A percentile compares a stretch with the other conserved stretches of the same genome.
Conservation (phyloP, 495 filamentous ascomycete species). For the Daldinia childiae region DNA sequence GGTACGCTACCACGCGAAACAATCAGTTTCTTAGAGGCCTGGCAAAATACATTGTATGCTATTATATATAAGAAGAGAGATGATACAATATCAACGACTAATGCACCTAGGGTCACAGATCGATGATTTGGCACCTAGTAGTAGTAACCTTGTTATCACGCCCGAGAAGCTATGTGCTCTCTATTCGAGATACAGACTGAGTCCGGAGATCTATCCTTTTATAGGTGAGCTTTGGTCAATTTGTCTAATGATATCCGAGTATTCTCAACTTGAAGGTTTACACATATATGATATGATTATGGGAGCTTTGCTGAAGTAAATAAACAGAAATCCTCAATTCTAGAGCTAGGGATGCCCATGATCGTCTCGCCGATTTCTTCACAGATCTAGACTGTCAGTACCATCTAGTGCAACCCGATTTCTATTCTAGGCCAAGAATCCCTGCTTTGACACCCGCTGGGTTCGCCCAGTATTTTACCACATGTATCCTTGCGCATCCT, state of each 20-base stretch:
- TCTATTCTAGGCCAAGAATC: conserved; percentile 68
- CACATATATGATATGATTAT: not conserved
- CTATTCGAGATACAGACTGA: conserved; percentile 71
- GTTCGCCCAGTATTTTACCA: conserved; percentile 80
- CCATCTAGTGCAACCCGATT: conserved; percentile 75
- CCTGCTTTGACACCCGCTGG: conserved; percentile 83
- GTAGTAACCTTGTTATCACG: conserved; percentile 76
- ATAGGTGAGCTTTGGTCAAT: conserved; percentile 41
- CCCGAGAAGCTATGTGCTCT: conserved; percentile 83
- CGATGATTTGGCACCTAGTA: conserved; percentile 76
- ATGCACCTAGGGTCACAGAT: conserved; percentile 64
- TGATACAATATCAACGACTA: not conserved
- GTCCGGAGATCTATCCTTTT: conserved; percentile 63
- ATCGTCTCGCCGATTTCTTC: conserved; percentile 71
- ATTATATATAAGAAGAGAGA: not conserved
- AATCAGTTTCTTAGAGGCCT: conserved; percentile 78
- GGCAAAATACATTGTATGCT: conserved; percentile 78
- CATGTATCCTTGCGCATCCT: conserved; percentile 79
- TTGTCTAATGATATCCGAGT: not conserved
- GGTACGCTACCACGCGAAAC: conserved; percentile 72
- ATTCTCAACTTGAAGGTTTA: not conserved
- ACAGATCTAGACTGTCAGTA: conserved; percentile 80
- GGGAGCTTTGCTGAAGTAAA: conserved; percentile 9
- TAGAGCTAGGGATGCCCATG: conserved; percentile 40
- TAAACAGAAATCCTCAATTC: conserved; percentile 59